Percentiles rank a stretch among this genome's conserved stretches.
Evolutionary conservation across 2,329 filamentous ascomycete species (phyloP).

Genomic region (Madurella fahalii): DNA sequence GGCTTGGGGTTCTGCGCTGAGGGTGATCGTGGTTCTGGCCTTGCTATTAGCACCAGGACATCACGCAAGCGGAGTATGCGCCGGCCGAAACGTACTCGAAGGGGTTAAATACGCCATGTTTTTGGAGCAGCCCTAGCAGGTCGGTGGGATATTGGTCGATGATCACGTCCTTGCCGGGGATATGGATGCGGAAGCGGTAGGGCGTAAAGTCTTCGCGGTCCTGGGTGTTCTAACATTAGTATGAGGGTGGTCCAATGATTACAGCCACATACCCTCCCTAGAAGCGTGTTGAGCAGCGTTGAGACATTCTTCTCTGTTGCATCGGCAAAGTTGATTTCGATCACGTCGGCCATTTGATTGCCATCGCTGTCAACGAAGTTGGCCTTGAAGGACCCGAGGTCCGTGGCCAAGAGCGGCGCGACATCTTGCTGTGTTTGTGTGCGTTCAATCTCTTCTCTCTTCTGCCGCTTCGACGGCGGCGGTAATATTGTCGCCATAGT

Average conservation of each 20-base stretch:
- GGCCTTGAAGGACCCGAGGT: constrained; percentile 73
- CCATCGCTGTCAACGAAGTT: constrained; percentile 81
- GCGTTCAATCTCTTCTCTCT: constrained; percentile 67
- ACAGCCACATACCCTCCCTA: constrained; percentile 60
- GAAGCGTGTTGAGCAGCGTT: constrained; percentile 76
- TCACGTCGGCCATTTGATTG: constrained; percentile 65
- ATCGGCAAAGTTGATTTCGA: constrained; percentile 75
- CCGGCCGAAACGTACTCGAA: constrained; percentile 45
- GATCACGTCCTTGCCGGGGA: constrained; percentile 49
- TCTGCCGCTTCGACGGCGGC: constrained; percentile 66
- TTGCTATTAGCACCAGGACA: constrained; percentile 28
- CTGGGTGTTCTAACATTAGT: constrained; percentile 26
- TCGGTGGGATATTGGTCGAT: constrained; percentile 55
- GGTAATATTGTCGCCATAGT: constrained; percentile 34
- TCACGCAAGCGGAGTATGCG: too few relatives aligned
- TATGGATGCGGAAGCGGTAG: constrained; percentile 58
- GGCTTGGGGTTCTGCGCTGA: constrained; percentile 73
- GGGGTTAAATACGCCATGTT: constrained; percentile 54
- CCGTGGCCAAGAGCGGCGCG: constrained; percentile 60
- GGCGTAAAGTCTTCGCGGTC: constrained; percentile 58
- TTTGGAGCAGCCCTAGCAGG: constrained; percentile 50
- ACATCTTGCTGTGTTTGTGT: constrained; percentile 73
- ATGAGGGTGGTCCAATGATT: background rate
- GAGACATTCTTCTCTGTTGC: constrained; percentile 87
- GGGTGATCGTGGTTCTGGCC: constrained; percentile 34